Evolutionary conservation across 768 basidiomycete species (phyloP).

Genomic region (Suillus bovinus): DNA sequence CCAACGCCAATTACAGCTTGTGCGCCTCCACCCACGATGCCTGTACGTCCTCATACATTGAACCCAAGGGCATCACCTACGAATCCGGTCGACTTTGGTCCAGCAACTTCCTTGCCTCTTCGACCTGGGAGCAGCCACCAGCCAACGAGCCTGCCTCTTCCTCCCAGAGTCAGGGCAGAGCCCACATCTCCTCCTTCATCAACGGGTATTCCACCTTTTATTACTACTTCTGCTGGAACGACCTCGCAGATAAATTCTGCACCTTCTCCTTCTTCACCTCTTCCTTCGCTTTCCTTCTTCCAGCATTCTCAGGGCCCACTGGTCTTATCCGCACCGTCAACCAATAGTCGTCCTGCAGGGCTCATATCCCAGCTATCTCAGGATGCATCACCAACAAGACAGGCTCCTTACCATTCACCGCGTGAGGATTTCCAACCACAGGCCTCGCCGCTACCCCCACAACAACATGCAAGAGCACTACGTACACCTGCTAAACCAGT

Average conservation of each 20-base stretch:
- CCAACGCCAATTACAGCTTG: background rate
- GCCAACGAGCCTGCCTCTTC: background rate
- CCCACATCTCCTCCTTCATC: background rate
- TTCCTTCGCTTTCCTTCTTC: background rate
- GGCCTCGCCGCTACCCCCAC: background rate
- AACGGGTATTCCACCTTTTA: background rate
- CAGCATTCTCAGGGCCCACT: background rate
- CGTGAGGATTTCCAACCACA: background rate
- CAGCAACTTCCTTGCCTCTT: background rate
- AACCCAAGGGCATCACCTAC: background rate
- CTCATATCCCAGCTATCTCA: background rate
- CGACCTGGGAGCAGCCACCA: background rate
- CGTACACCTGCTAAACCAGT: background rate
- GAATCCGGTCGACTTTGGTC: background rate
- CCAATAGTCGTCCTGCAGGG: background rate
- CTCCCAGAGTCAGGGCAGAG: background rate
- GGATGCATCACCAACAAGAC: background rate
- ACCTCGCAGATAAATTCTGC: background rate
- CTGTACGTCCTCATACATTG: background rate
- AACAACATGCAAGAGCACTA: background rate
- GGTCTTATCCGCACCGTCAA: background rate
- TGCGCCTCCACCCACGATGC: background rate
- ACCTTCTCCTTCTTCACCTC: background rate
- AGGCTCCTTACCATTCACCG: background rate
- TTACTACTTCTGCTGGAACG: background rate